A percentile compares a stretch with the other conserved stretches of the same genome.
Conservation (phyloP, 2,329 filamentous ascomycete genomes). For the Fusarium hainanense region DNA sequence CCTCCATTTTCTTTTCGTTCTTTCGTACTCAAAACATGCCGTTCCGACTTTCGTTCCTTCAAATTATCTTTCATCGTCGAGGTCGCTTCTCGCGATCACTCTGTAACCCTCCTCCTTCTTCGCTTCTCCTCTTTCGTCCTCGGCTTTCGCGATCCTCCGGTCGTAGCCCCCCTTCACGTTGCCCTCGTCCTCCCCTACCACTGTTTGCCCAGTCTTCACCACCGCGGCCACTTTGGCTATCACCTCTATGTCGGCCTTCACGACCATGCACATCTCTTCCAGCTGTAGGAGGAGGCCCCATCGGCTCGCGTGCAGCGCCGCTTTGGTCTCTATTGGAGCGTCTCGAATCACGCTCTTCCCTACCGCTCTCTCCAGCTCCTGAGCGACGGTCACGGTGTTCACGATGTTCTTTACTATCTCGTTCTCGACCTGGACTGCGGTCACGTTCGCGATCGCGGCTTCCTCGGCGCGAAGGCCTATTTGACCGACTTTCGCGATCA, state of each 20-base stretch:
- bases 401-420: slow-evolving; percentile 58
- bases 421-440: slow-evolving; percentile 59
- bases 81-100: slow-evolving; percentile 66
- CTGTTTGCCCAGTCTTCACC: slow-evolving; percentile 52
- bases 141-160: slow-evolving; percentile 53
- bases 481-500: slow-evolving; percentile 56
- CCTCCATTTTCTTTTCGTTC: slow-evolving; percentile 8
- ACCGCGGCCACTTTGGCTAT: slow-evolving; percentile 40
- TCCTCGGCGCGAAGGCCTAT: slow-evolving; percentile 58
- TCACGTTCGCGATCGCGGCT: slow-evolving; percentile 65
- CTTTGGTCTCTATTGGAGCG: slow-evolving; percentile 46
- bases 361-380: slow-evolving; percentile 46
- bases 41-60: slow-evolving; percentile 18
- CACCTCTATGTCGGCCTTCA: slow-evolving; percentile 50
- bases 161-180: slow-evolving; percentile 48
- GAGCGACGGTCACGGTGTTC: slow-evolving; percentile 59
- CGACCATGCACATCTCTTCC: slow-evolving; percentile 49
- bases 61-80: slow-evolving; percentile 54
- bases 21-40: slow-evolving; percentile 36
- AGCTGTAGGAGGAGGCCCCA: slow-evolving; percentile 47
- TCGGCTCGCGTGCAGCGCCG: slow-evolving; percentile 43
- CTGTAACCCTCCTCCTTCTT: slow-evolving; percentile 55
- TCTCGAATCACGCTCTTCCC: slow-evolving; percentile 53
- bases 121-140: slow-evolving; percentile 57
- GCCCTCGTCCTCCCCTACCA: slow-evolving; percentile 50